phyloP scores from a whole-genome alignment of 1,284 basidiomycete genomes.

The Naganishia albida region DNA sequence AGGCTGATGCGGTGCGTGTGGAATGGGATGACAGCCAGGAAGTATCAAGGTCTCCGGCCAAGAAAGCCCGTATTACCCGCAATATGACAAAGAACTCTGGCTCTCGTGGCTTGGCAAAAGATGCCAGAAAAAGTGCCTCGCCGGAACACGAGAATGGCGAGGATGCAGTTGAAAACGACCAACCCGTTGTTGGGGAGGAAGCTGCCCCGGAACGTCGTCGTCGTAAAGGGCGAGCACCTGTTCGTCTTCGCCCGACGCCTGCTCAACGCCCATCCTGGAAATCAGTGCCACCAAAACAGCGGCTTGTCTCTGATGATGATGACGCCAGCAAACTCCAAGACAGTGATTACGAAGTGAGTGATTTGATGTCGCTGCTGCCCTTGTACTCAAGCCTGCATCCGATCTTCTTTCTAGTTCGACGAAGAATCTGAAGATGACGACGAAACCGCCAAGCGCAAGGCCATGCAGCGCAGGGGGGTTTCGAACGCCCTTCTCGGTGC shows the following conservation, averaged over 20 bases:
- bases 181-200: not conserved
- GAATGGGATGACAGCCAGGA: constrained; percentile 29
- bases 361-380: not conserved
- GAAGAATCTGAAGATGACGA: not conserved
- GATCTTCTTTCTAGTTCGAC: not conserved
- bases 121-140: not conserved
- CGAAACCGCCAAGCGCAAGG: not conserved
- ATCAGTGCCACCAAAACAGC: not conserved
- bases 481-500: constrained; percentile 8
- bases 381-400: not conserved
- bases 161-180: not conserved
- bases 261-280: not conserved
- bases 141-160: not conserved
- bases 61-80: not conserved
- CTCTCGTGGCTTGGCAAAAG: not conserved
- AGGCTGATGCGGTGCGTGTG: constrained; percentile 21
- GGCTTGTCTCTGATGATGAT: constrained; percentile 12
- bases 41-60: not conserved
- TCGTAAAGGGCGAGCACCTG: constrained; percentile 16
- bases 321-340: not conserved
- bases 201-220: not conserved
- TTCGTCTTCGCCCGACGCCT: not conserved
- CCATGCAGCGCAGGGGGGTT: not conserved
- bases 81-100: not conserved
- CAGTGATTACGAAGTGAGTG: constrained; percentile 6